Evolutionary conservation across 345 rosid species (phyloP).

Genomic region (Conringia planisiliqua): DNA sequence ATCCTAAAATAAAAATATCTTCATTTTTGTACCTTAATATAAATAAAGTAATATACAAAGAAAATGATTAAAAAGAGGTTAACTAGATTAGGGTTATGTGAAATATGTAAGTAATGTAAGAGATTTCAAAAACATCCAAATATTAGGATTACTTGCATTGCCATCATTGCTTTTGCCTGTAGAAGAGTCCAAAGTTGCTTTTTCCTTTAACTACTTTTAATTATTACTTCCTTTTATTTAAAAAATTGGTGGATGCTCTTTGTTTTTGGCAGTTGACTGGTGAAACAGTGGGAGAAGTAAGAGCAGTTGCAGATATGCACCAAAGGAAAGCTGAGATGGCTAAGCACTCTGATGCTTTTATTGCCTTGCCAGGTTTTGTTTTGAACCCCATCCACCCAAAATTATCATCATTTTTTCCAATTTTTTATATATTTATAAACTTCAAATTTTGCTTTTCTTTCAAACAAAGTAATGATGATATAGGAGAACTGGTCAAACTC

Average conservation of each 20-base stretch:
- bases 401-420: slow-evolving; percentile 12
- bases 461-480: slow-evolving; percentile 30
- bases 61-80: slow-evolving; percentile 12
- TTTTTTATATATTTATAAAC: not conserved
- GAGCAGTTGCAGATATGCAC: slow-evolving; percentile 99
- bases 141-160: slow-evolving; percentile 29
- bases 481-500: slow-evolving; percentile 17
- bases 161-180: slow-evolving; percentile 39
- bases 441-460: slow-evolving; percentile 12
- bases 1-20: slow-evolving; percentile 12
- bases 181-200: slow-evolving; percentile 41
- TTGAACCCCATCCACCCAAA: slow-evolving; percentile 35
- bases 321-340: slow-evolving; percentile 99
- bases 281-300: slow-evolving; percentile 99
- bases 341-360: slow-evolving; percentile 99
- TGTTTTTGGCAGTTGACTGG: slow-evolving; percentile 83
- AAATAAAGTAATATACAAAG: slow-evolving; percentile 7
- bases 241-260: slow-evolving; percentile 14
- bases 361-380: slow-evolving; percentile 97
- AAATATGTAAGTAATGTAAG: not conserved
- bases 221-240: slow-evolving; percentile 27
- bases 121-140: slow-evolving; percentile 15
- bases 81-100: slow-evolving; percentile 25
- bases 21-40: not conserved
- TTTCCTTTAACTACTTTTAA: slow-evolving; percentile 32